Evolutionary conservation across 129 eudicot species (phyloP).

Genomic region (Pittosporum tobira): DNA sequence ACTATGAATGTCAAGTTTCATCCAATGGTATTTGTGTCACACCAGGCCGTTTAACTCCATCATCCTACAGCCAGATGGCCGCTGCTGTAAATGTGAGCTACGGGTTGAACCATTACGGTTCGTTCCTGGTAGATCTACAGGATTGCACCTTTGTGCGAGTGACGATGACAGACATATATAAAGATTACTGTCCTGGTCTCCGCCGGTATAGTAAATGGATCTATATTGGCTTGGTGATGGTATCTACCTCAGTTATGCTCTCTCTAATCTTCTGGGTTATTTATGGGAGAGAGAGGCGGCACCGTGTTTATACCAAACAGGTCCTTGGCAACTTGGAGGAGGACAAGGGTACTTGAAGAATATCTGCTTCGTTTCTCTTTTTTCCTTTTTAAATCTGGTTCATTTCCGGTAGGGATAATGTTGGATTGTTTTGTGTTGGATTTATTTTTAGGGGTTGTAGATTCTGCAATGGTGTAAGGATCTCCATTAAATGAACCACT

Average conservation of each 20-base stretch:
- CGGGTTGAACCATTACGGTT: conserved; percentile 60
- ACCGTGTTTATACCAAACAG: conserved; percentile 68
- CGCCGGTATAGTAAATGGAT: conserved; percentile 56
- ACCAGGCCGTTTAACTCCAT: conserved; percentile 81
- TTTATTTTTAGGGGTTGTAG: too few relatives aligned
- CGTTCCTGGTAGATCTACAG: conserved; percentile 66
- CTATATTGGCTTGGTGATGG: conserved; percentile 69
- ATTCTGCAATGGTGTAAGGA: too few relatives aligned
- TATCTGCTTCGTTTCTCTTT: too few relatives aligned
- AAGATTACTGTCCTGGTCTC: conserved; percentile 67
- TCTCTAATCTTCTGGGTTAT: conserved; percentile 79
- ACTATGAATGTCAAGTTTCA: conserved; percentile 71
- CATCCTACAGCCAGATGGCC: conserved; percentile 60
- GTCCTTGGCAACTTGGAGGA: conserved; percentile 17
- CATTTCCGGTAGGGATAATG: too few relatives aligned
- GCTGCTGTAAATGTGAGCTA: conserved; percentile 68
- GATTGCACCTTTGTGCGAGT: conserved; percentile 76
- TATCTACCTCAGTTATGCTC: conserved; percentile 62
- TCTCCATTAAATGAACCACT: too few relatives aligned
- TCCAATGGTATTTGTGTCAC: conserved; percentile 56
- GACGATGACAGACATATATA: conserved; percentile 49
- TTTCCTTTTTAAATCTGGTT: too few relatives aligned
- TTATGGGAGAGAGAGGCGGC: conserved; percentile 86
- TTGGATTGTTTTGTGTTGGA: too few relatives aligned
- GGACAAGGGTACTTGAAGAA: conserved; percentile 20